Percentiles rank a stretch among this genome's conserved stretches.
Evolutionary conservation across 257 asterid species (phyloP).

Genomic region (Nicotiana benthamiana): DNA sequence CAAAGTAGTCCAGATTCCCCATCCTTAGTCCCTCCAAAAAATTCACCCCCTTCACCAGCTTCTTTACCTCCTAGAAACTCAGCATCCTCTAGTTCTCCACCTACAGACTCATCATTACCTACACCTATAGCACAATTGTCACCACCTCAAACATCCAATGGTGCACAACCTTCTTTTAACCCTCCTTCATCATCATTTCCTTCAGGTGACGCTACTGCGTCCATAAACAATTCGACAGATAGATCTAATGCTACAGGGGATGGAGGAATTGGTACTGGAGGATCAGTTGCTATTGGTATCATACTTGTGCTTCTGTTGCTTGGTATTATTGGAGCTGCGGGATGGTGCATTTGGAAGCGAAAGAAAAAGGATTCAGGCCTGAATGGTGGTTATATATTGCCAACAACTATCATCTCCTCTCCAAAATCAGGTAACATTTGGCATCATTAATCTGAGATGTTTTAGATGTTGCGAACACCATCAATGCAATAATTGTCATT

Average conservation of each 20-base stretch:
- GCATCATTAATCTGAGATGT: not conserved
- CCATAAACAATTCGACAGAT: constrained; percentile 25
- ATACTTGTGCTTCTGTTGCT: constrained; percentile 38
- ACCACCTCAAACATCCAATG: constrained; percentile 12
- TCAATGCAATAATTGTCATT: not conserved
- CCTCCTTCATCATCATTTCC: constrained; percentile 35
- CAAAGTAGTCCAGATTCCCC: constrained; percentile 22
- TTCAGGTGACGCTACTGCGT: constrained; percentile 20
- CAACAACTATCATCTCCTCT: constrained; percentile 44
- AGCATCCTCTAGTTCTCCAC: not conserved
- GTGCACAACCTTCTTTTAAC: constrained; percentile 23
- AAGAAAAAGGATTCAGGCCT: constrained; percentile 51
- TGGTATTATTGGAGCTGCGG: constrained; percentile 40
- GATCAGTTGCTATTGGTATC: constrained; percentile 36
- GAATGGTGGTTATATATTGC: constrained; percentile 46
- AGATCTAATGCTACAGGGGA: constrained; percentile 26
- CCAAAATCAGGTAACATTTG: constrained; percentile 45
- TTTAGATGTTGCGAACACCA: not conserved
- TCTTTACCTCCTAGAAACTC: constrained; percentile 7
- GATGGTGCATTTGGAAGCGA: constrained; percentile 47
- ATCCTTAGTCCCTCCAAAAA: constrained; percentile 21
- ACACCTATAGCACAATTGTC: constrained; percentile 5
- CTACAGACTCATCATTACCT: constrained; percentile 6
- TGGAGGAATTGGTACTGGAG: constrained; percentile 47
- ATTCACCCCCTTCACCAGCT: constrained; percentile 36